phyloP scores from a whole-genome alignment of 1,139 yeast genomes.

The Tardiomyces depauwii region DNA sequence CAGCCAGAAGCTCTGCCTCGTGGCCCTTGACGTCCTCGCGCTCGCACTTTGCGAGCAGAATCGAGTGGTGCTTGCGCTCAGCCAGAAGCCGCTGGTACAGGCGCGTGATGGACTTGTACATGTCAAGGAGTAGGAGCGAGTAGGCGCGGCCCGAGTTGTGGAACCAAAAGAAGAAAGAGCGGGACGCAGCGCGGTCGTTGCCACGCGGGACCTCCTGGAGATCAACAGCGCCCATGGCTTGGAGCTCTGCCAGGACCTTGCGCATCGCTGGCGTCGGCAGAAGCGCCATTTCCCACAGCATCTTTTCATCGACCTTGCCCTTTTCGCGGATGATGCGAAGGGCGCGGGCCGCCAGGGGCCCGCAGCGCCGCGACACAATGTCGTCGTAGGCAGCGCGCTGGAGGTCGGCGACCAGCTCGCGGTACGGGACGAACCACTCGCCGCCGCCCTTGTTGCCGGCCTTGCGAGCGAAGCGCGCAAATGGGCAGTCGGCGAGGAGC shows the following conservation, averaged over 20 bases:
- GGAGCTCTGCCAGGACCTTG: conserved; percentile 28
- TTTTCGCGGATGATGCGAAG: conserved; percentile 57
- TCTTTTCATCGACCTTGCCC: conserved; percentile 73
- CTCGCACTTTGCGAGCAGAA: conserved; percentile 66
- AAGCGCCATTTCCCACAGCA: conserved; percentile 64
- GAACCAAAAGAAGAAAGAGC: conserved; percentile 76
- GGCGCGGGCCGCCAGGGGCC: conserved; percentile 46
- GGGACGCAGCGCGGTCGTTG: conserved; percentile 82
- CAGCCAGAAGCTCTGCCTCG: conserved; percentile 62
- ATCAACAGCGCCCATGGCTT: conserved; percentile 30
- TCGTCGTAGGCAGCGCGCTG: conserved; percentile 51
- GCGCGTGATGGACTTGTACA: conserved; percentile 61
- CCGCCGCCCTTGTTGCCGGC: conserved; percentile 28
- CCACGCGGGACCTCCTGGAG: conserved; percentile 87
- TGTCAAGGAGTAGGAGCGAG: conserved; percentile 38
- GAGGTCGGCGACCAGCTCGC: conserved; percentile 25
- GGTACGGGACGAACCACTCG: conserved; percentile 32
- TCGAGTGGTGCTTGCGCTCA: conserved; percentile 51
- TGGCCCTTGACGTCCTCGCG: conserved; percentile 85
- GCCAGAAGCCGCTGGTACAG: conserved; percentile 43
- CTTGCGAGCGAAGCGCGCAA: conserved; percentile 17
- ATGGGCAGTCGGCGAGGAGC: conserved; percentile 20
- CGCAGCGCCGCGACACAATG: conserved; percentile 35
- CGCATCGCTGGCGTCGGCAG: conserved; percentile 71
- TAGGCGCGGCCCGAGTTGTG: conserved; percentile 47